Conservation (phyloP, 495 filamentous ascomycete species). For the Beverwykella pulmonaria region DNA sequence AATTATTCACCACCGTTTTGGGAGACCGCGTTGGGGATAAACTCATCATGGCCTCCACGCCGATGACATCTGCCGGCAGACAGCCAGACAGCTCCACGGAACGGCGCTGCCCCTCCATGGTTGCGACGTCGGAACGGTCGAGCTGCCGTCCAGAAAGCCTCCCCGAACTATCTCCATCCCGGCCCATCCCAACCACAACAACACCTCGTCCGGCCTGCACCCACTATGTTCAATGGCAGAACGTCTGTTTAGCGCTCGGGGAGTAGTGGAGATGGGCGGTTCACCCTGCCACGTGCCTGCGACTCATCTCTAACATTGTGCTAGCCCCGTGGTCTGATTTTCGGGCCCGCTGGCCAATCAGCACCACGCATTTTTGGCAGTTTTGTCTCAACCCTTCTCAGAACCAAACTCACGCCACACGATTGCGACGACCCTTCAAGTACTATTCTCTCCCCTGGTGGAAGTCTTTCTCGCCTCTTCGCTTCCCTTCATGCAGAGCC, state of each 20-base stretch:
- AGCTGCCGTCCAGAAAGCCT: too few species aligned
- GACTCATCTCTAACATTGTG: not conserved
- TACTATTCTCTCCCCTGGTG: not conserved
- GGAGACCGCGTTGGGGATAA: not conserved
- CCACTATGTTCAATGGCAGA: too few species aligned
- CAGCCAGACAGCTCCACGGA: not conserved
- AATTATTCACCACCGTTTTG: too few species aligned
- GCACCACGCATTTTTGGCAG: not conserved
- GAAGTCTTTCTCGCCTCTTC: not conserved
- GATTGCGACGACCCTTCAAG: not conserved
- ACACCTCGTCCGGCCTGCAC: too few species aligned
- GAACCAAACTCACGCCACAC: not conserved
- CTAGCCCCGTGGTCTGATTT: constrained; percentile 9
- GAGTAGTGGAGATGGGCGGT: too few species aligned
- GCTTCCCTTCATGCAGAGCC: not conserved
- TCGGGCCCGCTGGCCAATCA: constrained; percentile 2
- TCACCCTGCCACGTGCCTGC: not conserved
- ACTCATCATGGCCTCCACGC: not conserved
- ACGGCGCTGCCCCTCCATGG: constrained; percentile 2
- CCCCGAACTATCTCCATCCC: too few species aligned
- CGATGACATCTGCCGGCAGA: constrained; percentile 34
- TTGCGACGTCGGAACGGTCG: constrained; percentile 28
- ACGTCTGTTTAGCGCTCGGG: too few species aligned
- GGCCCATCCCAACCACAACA: too few species aligned
- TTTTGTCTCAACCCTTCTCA: not conserved